A percentile compares a stretch with the other conserved stretches of the same genome.
These are phyloP conservation scores for Rhododendron mucronatum DNA, from an alignment of 148 eudicot genomes.

Conservation along the genomic window DNA sequence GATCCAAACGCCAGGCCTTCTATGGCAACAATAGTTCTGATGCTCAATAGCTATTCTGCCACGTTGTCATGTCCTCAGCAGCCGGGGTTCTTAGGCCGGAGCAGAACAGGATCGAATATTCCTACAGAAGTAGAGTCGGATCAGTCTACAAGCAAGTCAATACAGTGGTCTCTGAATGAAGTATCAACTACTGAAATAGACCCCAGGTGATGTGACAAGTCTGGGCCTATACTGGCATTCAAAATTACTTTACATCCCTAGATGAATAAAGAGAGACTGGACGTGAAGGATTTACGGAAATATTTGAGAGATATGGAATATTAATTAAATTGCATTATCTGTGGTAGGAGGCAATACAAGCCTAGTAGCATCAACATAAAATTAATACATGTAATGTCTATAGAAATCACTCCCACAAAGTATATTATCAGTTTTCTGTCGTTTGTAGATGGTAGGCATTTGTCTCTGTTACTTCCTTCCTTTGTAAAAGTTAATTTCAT, in stretches of 20 bases:
- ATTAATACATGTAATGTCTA: not conserved
- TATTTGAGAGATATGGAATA: not conserved
- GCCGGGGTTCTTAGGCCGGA: constrained; percentile 10
- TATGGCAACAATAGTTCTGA: constrained; percentile 24
- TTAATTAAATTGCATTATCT: not conserved
- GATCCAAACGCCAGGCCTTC: constrained; percentile 31
- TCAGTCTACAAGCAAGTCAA: not conserved
- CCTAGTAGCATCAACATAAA: not conserved
- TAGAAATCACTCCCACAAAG: not conserved
- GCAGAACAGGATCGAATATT: not conserved
- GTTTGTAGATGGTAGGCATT: not conserved
- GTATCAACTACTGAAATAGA: not conserved
- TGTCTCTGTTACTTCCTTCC: not conserved
- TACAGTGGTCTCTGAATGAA: not conserved
- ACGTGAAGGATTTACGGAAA: not conserved
- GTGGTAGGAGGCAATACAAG: not conserved
- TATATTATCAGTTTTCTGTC: not conserved
- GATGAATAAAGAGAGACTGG: not conserved
- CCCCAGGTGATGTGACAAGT: constrained; percentile 1
- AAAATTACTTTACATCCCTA: not conserved
- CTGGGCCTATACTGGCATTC: not conserved
- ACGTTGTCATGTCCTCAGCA: constrained; percentile 19
- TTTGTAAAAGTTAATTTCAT: not conserved
- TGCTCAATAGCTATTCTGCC: constrained; percentile 23
- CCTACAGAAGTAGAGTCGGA: not conserved